A percentile compares a stretch with the other conserved stretches of the same genome.
Conservation (phyloP, 371 early-diverging fungal species). For the Gilbertella persicaria region DNA sequence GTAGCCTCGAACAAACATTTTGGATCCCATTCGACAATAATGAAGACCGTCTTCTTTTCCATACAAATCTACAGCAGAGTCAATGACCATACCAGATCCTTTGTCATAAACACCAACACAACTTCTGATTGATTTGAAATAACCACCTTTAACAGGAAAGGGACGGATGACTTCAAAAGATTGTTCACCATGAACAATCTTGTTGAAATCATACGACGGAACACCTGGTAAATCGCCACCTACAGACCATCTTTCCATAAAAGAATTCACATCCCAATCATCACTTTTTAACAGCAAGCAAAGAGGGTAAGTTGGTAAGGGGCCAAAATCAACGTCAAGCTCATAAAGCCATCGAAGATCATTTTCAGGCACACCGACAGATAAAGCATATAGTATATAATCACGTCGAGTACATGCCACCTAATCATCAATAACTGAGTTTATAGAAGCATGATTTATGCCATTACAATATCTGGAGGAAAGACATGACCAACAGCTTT, state of each 20-base stretch:
- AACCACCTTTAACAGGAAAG: constrained; percentile 60
- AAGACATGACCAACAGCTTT: constrained; percentile 27
- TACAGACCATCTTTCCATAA: constrained; percentile 36
- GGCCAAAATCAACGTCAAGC: constrained; percentile 58
- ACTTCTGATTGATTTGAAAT: constrained; percentile 46
- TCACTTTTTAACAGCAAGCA: constrained; percentile 59
- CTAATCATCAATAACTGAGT: constrained; percentile 5
- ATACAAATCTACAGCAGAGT: constrained; percentile 51
- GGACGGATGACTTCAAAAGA: constrained; percentile 59
- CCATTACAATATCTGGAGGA: constrained; percentile 9
- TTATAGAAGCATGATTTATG: background rate
- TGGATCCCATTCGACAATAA: constrained; percentile 46
- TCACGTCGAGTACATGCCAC: constrained; percentile 69
- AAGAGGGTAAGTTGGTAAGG: constrained; percentile 74
- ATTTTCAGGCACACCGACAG: constrained; percentile 60
- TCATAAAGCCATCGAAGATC: constrained; percentile 72
- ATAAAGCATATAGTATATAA: constrained; percentile 68
- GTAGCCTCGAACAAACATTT: constrained; percentile 56
- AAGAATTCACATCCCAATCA: constrained; percentile 62
- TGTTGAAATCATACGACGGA: constrained; percentile 67
- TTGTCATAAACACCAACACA: constrained; percentile 59
- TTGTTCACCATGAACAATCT: constrained; percentile 77
- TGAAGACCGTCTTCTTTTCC: constrained; percentile 54
- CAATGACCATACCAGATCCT: constrained; percentile 74
- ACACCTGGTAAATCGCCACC: constrained; percentile 56